Evolutionary conservation across 2,329 filamentous ascomycete genomes (phyloP).

Genomic region (Arthrinium phaeospermum): DNA sequence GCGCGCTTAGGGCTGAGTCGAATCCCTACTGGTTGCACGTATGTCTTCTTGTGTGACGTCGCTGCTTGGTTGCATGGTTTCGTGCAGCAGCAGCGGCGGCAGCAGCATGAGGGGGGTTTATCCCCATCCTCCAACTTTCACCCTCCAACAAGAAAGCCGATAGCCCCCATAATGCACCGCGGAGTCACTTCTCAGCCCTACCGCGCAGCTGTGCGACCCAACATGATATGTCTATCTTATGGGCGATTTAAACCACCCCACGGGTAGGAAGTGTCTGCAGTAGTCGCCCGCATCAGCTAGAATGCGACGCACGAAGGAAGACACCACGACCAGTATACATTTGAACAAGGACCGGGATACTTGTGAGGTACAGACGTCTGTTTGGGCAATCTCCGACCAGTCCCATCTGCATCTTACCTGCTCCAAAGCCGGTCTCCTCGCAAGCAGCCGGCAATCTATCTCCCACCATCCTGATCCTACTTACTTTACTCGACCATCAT

Average conservation of each 20-base stretch:
- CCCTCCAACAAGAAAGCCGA: neutral
- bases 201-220: neutral
- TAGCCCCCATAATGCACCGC: neutral
- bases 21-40: neutral
- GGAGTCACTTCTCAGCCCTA: constrained; percentile 7
- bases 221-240: neutral
- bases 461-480: neutral
- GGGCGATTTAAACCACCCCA: neutral
- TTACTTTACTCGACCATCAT: neutral
- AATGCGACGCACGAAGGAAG: neutral
- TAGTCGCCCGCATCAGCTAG: neutral
- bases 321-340: neutral
- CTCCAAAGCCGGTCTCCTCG: neutral
- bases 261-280: neutral
- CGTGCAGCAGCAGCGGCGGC: too few relatives aligned
- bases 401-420: neutral
- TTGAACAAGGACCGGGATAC: neutral
- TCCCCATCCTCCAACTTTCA: neutral
- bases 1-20: neutral
- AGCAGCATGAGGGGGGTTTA: neutral
- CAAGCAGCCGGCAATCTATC: neutral
- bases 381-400: neutral
- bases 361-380: neutral
- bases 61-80: neutral
- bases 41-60: neutral